Evolutionary conservation across 805 yeast genomes (phyloP).

Genomic region (Monosporozyma aquatica): DNA sequence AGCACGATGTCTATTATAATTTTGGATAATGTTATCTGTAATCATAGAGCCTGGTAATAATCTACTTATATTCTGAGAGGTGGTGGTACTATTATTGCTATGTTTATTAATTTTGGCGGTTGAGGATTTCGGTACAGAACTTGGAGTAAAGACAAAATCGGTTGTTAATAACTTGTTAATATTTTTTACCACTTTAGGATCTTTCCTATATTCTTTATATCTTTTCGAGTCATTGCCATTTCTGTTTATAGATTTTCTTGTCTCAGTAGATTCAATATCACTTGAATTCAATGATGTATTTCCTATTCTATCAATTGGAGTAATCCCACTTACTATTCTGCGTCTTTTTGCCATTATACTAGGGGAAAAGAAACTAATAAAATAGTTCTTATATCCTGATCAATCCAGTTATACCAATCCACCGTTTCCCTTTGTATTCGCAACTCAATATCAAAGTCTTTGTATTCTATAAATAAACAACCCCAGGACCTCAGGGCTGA

Average conservation of each 20-base stretch:
- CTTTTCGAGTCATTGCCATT: constrained; percentile 3
- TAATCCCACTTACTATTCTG: neutral
- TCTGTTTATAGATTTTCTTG: neutral
- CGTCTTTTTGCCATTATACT: constrained; percentile 1
- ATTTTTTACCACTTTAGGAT: constrained; percentile 14
- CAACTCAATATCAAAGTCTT: no score
- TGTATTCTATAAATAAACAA: no score
- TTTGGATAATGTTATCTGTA: neutral
- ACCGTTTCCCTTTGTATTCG: no score
- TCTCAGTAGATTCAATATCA: neutral
- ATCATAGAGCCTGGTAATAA: neutral
- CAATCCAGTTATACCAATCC: no score
- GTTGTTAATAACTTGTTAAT: constrained; percentile 9
- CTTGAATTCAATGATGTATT: neutral
- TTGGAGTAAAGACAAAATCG: constrained; percentile 11
- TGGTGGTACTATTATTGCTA: neutral
- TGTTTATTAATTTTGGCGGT: no score
- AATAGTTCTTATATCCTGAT: no score
- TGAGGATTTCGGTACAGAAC: constrained; percentile 1
- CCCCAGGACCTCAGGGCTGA: no score
- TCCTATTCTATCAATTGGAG: neutral
- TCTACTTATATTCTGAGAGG: neutral
- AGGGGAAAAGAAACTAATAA: no score
- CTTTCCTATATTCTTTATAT: constrained; percentile 14
- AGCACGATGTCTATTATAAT: neutral